These are phyloP conservation scores for Cryptosporidium muris DNA, from an alignment of 169 alveolate species.

Conservation along the genomic window DNA sequence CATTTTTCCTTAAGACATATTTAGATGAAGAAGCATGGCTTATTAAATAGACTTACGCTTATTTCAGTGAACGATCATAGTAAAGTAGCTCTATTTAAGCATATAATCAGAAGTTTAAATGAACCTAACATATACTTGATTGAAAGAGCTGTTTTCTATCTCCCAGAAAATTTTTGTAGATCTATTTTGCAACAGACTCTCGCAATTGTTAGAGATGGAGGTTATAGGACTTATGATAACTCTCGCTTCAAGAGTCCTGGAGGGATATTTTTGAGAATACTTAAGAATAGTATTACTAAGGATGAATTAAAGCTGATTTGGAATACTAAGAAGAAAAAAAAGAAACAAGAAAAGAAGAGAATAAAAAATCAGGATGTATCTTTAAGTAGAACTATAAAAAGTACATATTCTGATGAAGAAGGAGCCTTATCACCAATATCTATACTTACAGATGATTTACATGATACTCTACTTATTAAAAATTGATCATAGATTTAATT, in stretches of 20 bases:
- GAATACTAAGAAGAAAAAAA: conserved; percentile 21
- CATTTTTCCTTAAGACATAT: not conserved
- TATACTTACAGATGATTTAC: conserved; percentile 34
- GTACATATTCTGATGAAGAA: conserved; percentile 6
- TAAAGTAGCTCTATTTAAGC: conserved; percentile 10
- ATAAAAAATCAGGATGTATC: not conserved
- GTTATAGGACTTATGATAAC: conserved; percentile 46
- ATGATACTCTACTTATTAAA: not conserved
- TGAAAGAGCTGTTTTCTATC: conserved; percentile 46
- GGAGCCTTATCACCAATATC: conserved; percentile 49
- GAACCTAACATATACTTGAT: conserved; percentile 61
- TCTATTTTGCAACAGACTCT: conserved; percentile 10
- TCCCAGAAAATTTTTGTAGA: conserved; percentile 8
- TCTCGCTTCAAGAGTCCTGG: conserved; percentile 57
- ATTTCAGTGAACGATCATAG: conserved; percentile 3
- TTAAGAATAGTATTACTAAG: conserved; percentile 25
- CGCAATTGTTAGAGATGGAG: conserved; percentile 30
- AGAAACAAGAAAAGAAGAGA: not conserved
- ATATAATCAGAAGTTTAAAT: conserved; percentile 20
- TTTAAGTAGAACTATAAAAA: not conserved
- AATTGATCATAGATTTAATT: not conserved
- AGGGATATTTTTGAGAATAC: conserved; percentile 51
- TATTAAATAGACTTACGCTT: conserved; percentile 35
- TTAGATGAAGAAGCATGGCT: conserved; percentile 12
- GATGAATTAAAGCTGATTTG: conserved; percentile 37